These are phyloP conservation scores for Cryptosporidium parvum DNA, from an alignment of 169 alveolate genomes.

Conservation along the genomic window DNA sequence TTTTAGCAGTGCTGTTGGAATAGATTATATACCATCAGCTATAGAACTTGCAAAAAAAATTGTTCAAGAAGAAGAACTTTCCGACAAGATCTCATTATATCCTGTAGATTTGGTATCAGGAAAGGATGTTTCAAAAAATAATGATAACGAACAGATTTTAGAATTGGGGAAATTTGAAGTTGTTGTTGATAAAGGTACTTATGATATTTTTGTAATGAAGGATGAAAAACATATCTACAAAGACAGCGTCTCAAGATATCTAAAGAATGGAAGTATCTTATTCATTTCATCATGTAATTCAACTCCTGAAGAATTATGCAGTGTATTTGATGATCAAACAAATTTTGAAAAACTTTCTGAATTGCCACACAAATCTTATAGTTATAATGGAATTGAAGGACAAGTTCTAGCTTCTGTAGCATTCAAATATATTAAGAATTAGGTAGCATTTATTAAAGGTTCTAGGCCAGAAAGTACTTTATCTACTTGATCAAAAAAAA, in stretches of 20 bases:
- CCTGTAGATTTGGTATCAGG: slow-evolving; percentile 62
- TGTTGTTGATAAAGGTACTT: slow-evolving; percentile 82
- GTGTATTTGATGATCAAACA: slow-evolving; percentile 38
- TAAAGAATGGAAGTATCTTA: slow-evolving; percentile 71
- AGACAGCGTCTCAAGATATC: slow-evolving; percentile 74
- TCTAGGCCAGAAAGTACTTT: slow-evolving; percentile 4
- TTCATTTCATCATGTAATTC: slow-evolving; percentile 81
- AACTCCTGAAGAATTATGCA: slow-evolving; percentile 79
- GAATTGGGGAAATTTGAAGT: slow-evolving; percentile 76
- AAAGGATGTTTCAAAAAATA: slow-evolving; percentile 51
- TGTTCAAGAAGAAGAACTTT: slow-evolving; percentile 41
- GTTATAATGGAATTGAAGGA: slow-evolving; percentile 57
- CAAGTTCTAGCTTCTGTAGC: slow-evolving; percentile 74
- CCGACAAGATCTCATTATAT: slow-evolving; percentile 75
- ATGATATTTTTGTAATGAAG: slow-evolving; percentile 81
- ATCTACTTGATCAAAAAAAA: slow-evolving; percentile 54
- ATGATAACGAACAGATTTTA: slow-evolving; percentile 26
- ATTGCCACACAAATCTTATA: slow-evolving; percentile 54
- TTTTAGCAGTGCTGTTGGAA: slow-evolving; percentile 77
- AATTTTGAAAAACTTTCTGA: slow-evolving; percentile 34
- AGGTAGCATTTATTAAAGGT: background rate
- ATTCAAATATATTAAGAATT: slow-evolving; percentile 20
- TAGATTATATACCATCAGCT: slow-evolving; percentile 80
- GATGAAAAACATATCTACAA: slow-evolving; percentile 75
- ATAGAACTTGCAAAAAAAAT: slow-evolving; percentile 78